Percentiles rank a stretch among this genome's conserved stretches.
Conservation (phyloP, 495 filamentous ascomycete genomes). For the Neurospora tetraspora region DNA sequence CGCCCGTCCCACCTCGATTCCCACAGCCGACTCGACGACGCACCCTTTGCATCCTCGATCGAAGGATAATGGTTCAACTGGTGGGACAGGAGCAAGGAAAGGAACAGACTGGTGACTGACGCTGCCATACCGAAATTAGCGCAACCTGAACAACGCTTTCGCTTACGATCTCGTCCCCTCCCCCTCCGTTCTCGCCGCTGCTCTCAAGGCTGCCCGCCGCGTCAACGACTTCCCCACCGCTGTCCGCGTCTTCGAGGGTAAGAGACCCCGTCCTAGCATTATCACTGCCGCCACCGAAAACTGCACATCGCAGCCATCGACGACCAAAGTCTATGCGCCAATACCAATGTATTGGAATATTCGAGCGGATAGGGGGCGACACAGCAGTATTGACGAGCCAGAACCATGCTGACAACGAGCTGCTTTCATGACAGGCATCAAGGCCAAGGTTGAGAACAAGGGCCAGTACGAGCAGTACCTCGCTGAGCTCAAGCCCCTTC, state of each 20-base stretch:
- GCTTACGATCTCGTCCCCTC: conserved; percentile 99
- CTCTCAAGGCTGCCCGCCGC: conserved; percentile 80
- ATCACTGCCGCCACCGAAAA: conserved; percentile 5
- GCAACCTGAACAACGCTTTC: conserved; percentile 99
- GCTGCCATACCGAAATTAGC: conserved; percentile 39
- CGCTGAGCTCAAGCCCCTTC: conserved; percentile 77
- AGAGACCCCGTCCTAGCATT: not conserved
- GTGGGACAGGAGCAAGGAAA: not conserved
- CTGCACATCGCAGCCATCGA: not conserved
- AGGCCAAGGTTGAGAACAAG: conserved; percentile 98
- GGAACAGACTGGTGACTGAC: conserved; percentile 4
- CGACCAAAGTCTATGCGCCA: not conserved
- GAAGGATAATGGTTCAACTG: not conserved
- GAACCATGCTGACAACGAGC: not conserved
- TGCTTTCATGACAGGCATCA: conserved; percentile 57
- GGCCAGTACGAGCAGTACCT: conserved; percentile 98
- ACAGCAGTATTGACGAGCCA: not conserved
- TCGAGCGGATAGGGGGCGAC: not conserved
- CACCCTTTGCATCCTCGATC: conserved; percentile 2
- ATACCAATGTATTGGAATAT: not conserved
- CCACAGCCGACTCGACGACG: not conserved
- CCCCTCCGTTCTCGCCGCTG: conserved; percentile 81
- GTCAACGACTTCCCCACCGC: conserved; percentile 99
- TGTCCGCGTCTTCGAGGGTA: conserved; percentile 96
- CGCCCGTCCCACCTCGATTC: not conserved